Evolutionary conservation across 805 yeast genomes (phyloP).

Genomic region (Kazachstania psychrophila): DNA sequence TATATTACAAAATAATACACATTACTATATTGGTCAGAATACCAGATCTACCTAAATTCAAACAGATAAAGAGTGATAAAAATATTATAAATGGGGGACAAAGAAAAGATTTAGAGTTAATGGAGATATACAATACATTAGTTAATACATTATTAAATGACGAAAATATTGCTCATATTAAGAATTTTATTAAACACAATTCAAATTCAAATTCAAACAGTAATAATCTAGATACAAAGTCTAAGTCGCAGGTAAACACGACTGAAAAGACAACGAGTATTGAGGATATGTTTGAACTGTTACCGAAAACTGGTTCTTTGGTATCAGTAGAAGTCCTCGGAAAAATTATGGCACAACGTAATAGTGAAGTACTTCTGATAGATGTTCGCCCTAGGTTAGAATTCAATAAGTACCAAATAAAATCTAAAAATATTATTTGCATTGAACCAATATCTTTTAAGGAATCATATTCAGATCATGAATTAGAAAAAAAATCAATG

Average conservation of each 20-base stretch:
- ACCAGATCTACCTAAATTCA: conserved; percentile 22
- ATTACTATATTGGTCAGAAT: conserved; percentile 21
- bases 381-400: conserved; percentile 60
- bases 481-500: conserved; percentile 54
- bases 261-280: no score
- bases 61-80: conserved; percentile 14
- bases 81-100: conserved; percentile 3
- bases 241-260: no score
- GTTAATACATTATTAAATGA: conserved; percentile 24
- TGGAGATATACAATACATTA: conserved; percentile 27
- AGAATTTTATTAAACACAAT: conserved; percentile 17
- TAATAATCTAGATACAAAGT: not conserved
- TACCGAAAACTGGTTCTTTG: conserved; percentile 8
- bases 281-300: not conserved
- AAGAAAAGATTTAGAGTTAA: conserved; percentile 17
- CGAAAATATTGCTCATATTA: conserved; percentile 22
- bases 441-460: conserved; percentile 63
- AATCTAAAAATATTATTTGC: conserved; percentile 50
- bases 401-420: conserved; percentile 56
- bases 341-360: not conserved
- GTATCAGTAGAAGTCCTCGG: conserved; percentile 4
- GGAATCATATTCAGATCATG: conserved; percentile 46
- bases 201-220: not conserved
- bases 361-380: no score
- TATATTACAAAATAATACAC: conserved; percentile 30